Evolutionary conservation across 768 basidiomycete species (phyloP), one percentile per base, ranked within the genome.

Genomic region (Mycena rebaudengoi): DNA sequence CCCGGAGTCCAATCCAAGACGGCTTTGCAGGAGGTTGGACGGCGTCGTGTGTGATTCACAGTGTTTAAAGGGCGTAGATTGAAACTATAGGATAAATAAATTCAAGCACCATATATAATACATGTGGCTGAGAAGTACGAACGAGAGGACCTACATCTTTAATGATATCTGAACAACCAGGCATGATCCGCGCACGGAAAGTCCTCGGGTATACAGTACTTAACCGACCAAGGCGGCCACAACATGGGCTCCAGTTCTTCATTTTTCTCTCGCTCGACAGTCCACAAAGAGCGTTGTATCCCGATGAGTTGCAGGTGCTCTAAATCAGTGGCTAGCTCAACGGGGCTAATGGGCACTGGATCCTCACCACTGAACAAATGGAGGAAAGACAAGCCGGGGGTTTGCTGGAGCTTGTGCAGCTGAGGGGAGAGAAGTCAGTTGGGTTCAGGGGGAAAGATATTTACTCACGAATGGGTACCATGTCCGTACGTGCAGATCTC

Each of bases 171-270:
- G 71, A 80, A 78, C 44, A 82, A 69, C 81, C 81, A 82, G 35
- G 75, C 74, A 46, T 80, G 71, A 62, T 81, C 81, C 5, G 58
- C 45, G 61, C 68, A 72, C 1, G 67, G 46, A 57, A 82, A 81
- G 58, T 81, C 81, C 45, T 78, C 79, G 43, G 77, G 77, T 8
- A 74, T 68, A 55, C 74, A 76, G 58, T 77, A 81, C 66, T 79
- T 80, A 54, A 79, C 75, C 62, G 70, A 78, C 79, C 79, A 80
- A 40, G 78, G 73, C 13, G 78, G 74, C 77, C 79, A 80, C 56
- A 78, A 75, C 25, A 56, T 67, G 37, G 74, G 69, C 23, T 75
- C 61, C 35, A 74, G 58, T 35, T 74, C 75, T 11, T 69, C 49
- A 55, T 71, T 74, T 40, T 59, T 46, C 57, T 70, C 73, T 62